Percentiles rank a stretch among this genome's conserved stretches.
phyloP scores from a whole-genome alignment of 306 rosid species.

The Rubus parviflorus region DNA sequence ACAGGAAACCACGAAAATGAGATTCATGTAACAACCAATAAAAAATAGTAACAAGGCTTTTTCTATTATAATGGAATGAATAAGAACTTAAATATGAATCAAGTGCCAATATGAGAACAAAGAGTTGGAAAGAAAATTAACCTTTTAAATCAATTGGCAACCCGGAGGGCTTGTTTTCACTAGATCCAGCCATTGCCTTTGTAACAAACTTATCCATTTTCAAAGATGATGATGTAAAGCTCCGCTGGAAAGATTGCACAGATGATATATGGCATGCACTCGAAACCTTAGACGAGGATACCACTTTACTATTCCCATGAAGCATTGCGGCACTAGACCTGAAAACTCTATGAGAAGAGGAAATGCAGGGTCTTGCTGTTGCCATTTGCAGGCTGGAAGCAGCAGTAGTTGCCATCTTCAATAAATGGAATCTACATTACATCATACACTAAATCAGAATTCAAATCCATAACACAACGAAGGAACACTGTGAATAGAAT shows the following conservation, averaged over 20 bases:
- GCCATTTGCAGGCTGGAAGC: conserved; percentile 67
- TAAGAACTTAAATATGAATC: neutral
- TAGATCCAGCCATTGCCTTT: conserved; percentile 60
- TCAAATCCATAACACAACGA: conserved; percentile 7
- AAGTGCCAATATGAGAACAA: neutral
- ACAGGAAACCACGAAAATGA: conserved; percentile 2
- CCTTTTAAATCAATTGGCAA: conserved; percentile 88
- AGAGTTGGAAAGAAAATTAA: conserved; percentile 13
- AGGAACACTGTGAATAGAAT: neutral
- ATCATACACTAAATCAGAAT: conserved; percentile 23
- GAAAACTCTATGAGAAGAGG: conserved; percentile 43
- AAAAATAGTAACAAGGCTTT: neutral
- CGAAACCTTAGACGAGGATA: conserved; percentile 54
- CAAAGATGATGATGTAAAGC: conserved; percentile 34
- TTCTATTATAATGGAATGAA: neutral
- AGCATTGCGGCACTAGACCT: conserved; percentile 34
- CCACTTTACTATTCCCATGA: conserved; percentile 38
- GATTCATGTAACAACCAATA: neutral
- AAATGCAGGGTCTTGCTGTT: conserved; percentile 47
- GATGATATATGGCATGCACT: conserved; percentile 61
- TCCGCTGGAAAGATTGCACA: conserved; percentile 37
- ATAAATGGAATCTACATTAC: conserved; percentile 38
- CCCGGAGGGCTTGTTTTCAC: conserved; percentile 59
- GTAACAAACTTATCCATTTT: conserved; percentile 46
- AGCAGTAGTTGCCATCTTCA: conserved; percentile 65